Conservation (phyloP, 345 rosid genomes). For the Raphanus raphanistrum region DNA sequence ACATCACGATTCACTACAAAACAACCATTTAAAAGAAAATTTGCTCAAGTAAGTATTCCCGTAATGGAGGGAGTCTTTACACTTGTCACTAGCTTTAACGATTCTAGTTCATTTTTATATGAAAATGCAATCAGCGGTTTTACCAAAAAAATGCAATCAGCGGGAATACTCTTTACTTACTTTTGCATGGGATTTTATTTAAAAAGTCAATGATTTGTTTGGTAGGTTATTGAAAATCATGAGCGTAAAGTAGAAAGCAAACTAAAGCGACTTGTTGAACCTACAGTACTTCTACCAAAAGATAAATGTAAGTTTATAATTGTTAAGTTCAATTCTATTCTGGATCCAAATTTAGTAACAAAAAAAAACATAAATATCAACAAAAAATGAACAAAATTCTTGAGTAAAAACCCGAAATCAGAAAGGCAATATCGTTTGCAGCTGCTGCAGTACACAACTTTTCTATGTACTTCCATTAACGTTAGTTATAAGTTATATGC, state of each 20-base stretch:
- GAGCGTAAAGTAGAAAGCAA: constrained; percentile 14
- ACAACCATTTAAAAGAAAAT: not conserved
- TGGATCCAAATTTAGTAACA: not conserved
- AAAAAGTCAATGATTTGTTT: constrained; percentile 22
- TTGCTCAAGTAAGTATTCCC: constrained; percentile 10
- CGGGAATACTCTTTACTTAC: not conserved
- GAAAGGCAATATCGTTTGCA: not conserved
- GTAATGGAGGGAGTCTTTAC: constrained; percentile 22
- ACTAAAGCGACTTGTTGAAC: not conserved
- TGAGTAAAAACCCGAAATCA: not conserved
- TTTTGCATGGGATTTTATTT: constrained; percentile 30
- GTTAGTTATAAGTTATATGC: not conserved
- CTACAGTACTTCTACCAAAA: not conserved
- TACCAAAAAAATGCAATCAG: constrained; percentile 5
- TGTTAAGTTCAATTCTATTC: not conserved
- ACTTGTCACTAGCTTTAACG: constrained; percentile 1
- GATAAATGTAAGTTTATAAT: not conserved
- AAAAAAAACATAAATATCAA: not conserved
- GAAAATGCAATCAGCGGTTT: too few species aligned
- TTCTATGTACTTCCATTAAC: not conserved
- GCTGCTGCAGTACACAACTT: not conserved
- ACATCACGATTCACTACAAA: not conserved
- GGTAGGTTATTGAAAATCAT: constrained; percentile 20
- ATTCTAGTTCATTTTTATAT: not conserved
- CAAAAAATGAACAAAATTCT: not conserved